Percentiles rank a stretch among this genome's conserved stretches.
These are phyloP conservation scores for Rasamsonia emersonii DNA, from an alignment of 2,329 filamentous ascomycete genomes.

Conservation along the genomic window DNA sequence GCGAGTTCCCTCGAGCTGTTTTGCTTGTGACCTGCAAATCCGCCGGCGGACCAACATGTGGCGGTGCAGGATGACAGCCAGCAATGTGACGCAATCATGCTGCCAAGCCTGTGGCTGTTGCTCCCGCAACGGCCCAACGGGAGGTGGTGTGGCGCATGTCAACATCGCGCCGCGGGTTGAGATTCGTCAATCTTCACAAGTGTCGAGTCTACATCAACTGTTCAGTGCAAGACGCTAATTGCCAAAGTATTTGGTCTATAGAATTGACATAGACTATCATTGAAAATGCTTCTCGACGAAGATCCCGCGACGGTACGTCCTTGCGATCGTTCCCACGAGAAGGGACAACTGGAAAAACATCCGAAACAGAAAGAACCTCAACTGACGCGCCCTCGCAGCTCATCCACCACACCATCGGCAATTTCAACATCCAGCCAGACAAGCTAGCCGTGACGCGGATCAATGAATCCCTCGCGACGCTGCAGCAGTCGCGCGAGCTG, in stretches of 20 bases:
- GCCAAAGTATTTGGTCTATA: too few species aligned
- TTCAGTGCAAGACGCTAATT: too few species aligned
- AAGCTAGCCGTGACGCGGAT: slow-evolving; percentile 76
- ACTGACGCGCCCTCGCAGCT: slow-evolving; percentile 61
- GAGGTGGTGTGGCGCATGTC: too few species aligned
- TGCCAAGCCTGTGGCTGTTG: slow-evolving; percentile 26
- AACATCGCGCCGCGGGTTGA: too few species aligned
- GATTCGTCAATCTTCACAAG: too few species aligned
- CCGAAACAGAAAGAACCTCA: too few species aligned
- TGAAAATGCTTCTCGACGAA: slow-evolving; percentile 86
- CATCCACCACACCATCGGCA: slow-evolving; percentile 81
- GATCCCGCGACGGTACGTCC: slow-evolving; percentile 69
- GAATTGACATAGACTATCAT: slow-evolving; percentile 11
- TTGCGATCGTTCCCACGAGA: slow-evolving; percentile 6
- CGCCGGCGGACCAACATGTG: slow-evolving; percentile 18
- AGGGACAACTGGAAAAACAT: slow-evolving; percentile 1
- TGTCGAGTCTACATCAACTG: too few species aligned
- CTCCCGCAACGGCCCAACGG: slow-evolving; percentile 31
- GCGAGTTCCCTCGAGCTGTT: not conserved
- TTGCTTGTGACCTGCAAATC: slow-evolving; percentile 17
- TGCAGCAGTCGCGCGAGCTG: slow-evolving; percentile 75
- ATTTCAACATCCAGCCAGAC: slow-evolving; percentile 92
- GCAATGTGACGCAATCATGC: slow-evolving; percentile 8
- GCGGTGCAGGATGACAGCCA: slow-evolving; percentile 17
- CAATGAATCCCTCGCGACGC: slow-evolving; percentile 69